Evolutionary conservation across 2,329 filamentous ascomycete species (phyloP).

Genomic region (Chaetomiaceae sp.): DNA sequence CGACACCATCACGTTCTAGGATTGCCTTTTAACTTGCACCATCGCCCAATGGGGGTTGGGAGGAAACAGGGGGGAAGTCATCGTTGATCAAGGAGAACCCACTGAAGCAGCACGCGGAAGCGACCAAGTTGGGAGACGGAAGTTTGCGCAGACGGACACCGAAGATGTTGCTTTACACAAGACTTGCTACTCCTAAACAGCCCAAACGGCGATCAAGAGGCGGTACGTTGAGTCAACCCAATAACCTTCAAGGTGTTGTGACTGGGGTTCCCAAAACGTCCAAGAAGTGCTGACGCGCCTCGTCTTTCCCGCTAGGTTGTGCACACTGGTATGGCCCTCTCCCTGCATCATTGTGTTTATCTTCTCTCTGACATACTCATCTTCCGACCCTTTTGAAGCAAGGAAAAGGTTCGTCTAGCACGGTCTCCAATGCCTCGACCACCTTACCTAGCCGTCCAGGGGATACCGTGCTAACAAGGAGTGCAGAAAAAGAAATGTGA

Average conservation of each 20-base stretch:
- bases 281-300: not conserved
- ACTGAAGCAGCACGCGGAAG: not conserved
- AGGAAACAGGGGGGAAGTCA: not conserved
- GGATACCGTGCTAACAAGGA: constrained; percentile 1
- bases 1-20: too few species aligned
- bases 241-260: too few species aligned
- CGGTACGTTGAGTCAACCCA: constrained; percentile 45
- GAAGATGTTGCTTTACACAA: constrained; percentile 55
- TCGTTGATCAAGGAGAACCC: not conserved
- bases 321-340: constrained; percentile 44
- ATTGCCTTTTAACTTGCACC: too few species aligned
- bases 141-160: too few species aligned
- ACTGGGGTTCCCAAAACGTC: not conserved
- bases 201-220: constrained; percentile 57
- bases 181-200: constrained; percentile 50
- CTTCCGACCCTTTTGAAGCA: constrained; percentile 34
- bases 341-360: not conserved
- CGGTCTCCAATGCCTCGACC: not conserved
- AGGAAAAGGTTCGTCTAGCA: constrained; percentile 46
- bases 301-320: constrained; percentile 38
- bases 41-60: not conserved
- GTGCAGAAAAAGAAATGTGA: constrained; percentile 55
- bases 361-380: constrained; percentile 11
- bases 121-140: too few species aligned
- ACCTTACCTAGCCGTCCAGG: too few species aligned